These are phyloP conservation scores for Eimeria tenella DNA, from an alignment of 169 alveolate genomes.

Conservation along the genomic window DNA sequence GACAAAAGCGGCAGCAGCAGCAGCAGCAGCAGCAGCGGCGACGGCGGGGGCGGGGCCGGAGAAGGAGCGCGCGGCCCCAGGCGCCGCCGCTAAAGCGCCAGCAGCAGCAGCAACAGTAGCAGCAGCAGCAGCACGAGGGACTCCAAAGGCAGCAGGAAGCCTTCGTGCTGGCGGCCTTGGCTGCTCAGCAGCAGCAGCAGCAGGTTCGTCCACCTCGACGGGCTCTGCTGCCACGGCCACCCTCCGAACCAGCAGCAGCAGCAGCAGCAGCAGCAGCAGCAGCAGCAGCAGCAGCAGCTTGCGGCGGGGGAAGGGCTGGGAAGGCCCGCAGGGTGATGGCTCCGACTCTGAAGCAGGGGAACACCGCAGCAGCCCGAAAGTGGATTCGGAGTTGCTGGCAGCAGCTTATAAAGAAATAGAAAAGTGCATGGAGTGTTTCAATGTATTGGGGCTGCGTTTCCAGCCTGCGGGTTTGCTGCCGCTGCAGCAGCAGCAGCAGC, in stretches of 20 bases:
- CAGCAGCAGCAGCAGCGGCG: neutral
- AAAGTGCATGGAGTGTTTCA: constrained; percentile 75
- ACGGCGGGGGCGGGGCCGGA: no score
- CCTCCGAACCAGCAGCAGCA: neutral
- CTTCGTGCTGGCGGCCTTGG: neutral
- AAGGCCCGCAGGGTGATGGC: neutral
- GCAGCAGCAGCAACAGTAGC: neutral
- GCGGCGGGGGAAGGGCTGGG: constrained; percentile 22
- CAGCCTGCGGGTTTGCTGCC: neutral
- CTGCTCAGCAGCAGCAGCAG: neutral
- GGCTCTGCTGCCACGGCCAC: neutral
- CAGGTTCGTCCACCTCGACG: no score
- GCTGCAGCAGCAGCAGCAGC: constrained; percentile 34
- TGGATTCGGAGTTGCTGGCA: constrained; percentile 3
- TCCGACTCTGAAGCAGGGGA: constrained; percentile 25
- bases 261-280: constrained; percentile 12
- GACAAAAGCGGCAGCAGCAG: neutral
- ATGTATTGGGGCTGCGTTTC: constrained; percentile 73
- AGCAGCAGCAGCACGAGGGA: no score
- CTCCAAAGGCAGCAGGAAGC: no score
- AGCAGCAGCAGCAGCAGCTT: constrained; percentile 17
- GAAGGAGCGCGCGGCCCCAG: neutral
- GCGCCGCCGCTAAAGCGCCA: neutral
- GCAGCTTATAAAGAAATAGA: constrained; percentile 69
- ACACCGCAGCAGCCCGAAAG: neutral